These are phyloP conservation scores for Phyllosticta citriasiana DNA, from an alignment of 2,329 filamentous ascomycete genomes.

Conservation along the genomic window DNA sequence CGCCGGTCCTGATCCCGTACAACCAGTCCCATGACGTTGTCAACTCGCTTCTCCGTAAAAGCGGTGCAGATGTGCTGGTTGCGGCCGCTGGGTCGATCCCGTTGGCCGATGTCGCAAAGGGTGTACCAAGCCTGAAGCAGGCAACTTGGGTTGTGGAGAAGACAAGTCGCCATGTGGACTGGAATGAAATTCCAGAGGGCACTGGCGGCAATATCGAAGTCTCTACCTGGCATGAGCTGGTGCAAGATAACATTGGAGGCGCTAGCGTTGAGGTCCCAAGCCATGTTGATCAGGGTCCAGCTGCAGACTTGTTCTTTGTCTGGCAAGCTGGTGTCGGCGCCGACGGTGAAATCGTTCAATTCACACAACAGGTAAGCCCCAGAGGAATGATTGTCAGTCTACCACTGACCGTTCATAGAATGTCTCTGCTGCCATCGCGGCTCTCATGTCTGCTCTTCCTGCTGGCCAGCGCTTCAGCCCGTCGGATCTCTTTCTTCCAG, in stretches of 20 bases:
- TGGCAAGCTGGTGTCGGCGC: slow-evolving; percentile 47
- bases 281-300: slow-evolving; percentile 42
- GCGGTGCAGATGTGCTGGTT: slow-evolving; percentile 70
- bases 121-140: slow-evolving; percentile 59
- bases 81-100: slow-evolving; percentile 81
- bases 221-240: slow-evolving; percentile 84
- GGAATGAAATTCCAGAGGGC: slow-evolving; percentile 77
- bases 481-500: slow-evolving; percentile 74
- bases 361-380: slow-evolving; percentile 53
- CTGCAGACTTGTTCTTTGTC: slow-evolving; percentile 50
- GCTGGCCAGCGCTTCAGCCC: slow-evolving; percentile 61
- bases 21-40: slow-evolving; percentile 61
- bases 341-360: slow-evolving; percentile 61
- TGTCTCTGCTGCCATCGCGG: slow-evolving; percentile 75
- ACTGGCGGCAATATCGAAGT: slow-evolving; percentile 67
- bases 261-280: slow-evolving; percentile 53
- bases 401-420: slow-evolving; percentile 41
- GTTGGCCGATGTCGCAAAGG: slow-evolving; percentile 59
- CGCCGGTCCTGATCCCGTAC: slow-evolving; percentile 76
- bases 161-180: slow-evolving; percentile 86
- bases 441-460: slow-evolving; percentile 67
- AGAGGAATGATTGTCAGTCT: background rate
- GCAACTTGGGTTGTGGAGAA: slow-evolving; percentile 90
- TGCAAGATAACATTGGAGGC: slow-evolving; percentile 51
- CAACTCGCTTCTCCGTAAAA: slow-evolving; percentile 60